Evolutionary conservation across 1,284 basidiomycete species (phyloP), one percentile per base, ranked within the genome.

Genomic region (Peniophora sp.): DNA sequence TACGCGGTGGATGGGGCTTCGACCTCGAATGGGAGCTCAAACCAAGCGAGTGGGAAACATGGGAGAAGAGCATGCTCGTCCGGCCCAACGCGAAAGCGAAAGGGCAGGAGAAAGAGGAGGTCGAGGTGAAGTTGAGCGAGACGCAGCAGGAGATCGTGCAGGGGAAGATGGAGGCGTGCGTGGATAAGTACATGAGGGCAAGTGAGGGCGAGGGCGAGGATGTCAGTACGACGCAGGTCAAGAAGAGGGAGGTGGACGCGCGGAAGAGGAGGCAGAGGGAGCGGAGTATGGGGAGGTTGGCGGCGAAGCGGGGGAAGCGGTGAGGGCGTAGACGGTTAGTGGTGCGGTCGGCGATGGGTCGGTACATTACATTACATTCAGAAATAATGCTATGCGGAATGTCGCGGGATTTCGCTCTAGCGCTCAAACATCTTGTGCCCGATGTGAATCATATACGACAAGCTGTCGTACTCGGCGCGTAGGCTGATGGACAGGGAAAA

Each of bases 191-290:
- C 60, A 58, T 80, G 55, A 68, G 70, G 50, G 64, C 63, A 51
- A 79, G 81, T 56, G 78, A 81, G 52, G 64, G 60, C 37, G 73
- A 69, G 8, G 83, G 81, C 24, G 73, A 65, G 18, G 76, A 76
- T 48, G 62, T 88, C 42, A 89, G 87, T 59, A 65, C 71, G 47
- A 88, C 85, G 10, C 88, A 88, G 68, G 70, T 77, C 61, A 85
- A 79, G 68, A 90, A 88, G 64, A 68, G 68, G 56, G 66, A 68
- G 53, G 66, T 78, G 56, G 67, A 73, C 56, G 77, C 80, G 60
- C 74, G 76, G 61, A 73, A 75, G 56, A 66, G 68, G 11, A 69
- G 61, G 54, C 62, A 73, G 50, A 64, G 63, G 52, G 62, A 65
- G 23, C 66, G 64, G 53, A 50, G 55, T 23, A 62, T 54, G 50